Percentiles rank a stretch among this genome's conserved stretches.
Conservation (phyloP, 169 alveolate species). For the Eimeria mitis region DNA sequence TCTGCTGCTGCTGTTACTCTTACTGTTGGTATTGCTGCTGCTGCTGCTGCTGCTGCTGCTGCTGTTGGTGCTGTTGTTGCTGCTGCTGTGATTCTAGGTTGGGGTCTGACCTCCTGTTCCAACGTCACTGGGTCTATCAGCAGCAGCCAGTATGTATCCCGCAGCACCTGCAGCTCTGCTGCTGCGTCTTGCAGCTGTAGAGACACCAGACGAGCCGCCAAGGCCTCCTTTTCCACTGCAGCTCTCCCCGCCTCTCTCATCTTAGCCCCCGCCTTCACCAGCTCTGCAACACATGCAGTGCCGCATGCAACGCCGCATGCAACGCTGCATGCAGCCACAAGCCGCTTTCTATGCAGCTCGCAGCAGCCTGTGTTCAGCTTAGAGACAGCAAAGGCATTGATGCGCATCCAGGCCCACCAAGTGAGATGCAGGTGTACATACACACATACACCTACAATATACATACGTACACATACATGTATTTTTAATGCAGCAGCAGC, state of each 20-base stretch:
- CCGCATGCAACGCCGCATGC: not conserved
- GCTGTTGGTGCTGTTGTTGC: not conserved
- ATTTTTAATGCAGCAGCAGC: too few species aligned
- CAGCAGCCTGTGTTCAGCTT: not conserved
- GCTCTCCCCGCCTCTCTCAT: not conserved
- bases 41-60: constrained; percentile 10
- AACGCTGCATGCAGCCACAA: not conserved
- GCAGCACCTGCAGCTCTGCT: constrained; percentile 34
- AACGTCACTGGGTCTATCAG: constrained; percentile 31
- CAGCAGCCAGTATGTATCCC: constrained; percentile 27
- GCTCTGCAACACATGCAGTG: not conserved
- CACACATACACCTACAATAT: not conserved
- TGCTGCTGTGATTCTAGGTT: not conserved
- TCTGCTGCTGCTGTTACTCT: not conserved
- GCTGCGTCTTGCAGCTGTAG: constrained; percentile 71
- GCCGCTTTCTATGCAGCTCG: too few species aligned
- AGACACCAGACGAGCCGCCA: constrained; percentile 34
- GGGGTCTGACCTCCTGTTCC: constrained; percentile 15
- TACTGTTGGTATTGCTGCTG: not conserved
- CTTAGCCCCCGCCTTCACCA: not conserved
- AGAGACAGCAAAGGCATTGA: not conserved
- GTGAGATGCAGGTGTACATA: not conserved
- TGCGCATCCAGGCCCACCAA: not conserved
- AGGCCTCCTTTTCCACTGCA: constrained; percentile 18
- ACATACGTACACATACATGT: not conserved